phyloP scores from a whole-genome alignment of 345 rosid genomes.

The Orychophragmus violaceus region DNA sequence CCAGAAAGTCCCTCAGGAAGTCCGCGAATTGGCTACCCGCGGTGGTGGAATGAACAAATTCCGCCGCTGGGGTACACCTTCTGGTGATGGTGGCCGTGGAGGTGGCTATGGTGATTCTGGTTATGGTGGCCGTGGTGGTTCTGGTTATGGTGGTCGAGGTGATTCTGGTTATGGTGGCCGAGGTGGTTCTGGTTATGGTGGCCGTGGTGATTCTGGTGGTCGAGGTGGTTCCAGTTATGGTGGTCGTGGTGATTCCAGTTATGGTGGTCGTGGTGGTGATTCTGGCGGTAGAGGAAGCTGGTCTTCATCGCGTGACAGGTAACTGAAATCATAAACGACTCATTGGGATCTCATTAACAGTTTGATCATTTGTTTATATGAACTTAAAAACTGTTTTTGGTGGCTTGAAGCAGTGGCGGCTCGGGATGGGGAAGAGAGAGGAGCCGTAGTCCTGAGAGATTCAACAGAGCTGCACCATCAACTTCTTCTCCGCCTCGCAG shows the following conservation, averaged over 20 bases:
- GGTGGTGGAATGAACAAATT: conserved; percentile 58
- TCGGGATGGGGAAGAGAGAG: conserved; percentile 44
- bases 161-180: conserved; percentile 48
- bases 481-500: conserved; percentile 26
- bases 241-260: conserved; percentile 42
- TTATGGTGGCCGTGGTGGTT: conserved; percentile 44
- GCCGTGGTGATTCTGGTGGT: conserved; percentile 26
- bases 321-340: not conserved
- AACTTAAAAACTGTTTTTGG: not conserved
- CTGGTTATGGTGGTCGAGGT: conserved; percentile 39
- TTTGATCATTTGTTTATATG: not conserved
- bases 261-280: conserved; percentile 47
- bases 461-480: conserved; percentile 17
- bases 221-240: conserved; percentile 44
- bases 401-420: conserved; percentile 33
- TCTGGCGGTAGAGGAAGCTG: conserved; percentile 41
- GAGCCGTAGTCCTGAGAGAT: conserved; percentile 56
- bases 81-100: conserved; percentile 43
- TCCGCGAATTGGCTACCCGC: conserved; percentile 82
- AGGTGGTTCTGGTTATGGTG: conserved; percentile 38
- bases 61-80: conserved; percentile 70
- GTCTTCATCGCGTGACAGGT: conserved; percentile 67
- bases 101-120: conserved; percentile 34
- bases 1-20: conserved; percentile 73
- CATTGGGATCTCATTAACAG: not conserved